Conservation (phyloP, 2,329 filamentous ascomycete genomes). For the Fusarium sp. region DNA sequence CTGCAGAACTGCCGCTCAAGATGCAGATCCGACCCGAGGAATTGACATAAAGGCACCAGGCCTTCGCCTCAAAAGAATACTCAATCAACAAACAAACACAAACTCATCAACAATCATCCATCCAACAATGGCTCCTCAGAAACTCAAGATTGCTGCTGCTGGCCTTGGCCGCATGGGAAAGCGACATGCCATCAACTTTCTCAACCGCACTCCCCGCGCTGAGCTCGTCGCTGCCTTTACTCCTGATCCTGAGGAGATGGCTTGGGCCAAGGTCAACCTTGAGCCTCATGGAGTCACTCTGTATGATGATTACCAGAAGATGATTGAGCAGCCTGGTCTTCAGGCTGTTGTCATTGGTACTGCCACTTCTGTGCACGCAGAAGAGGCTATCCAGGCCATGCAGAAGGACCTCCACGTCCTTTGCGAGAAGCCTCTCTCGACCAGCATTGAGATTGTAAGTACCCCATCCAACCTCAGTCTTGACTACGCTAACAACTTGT, state of each 20-base stretch:
- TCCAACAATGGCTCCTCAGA: conserved; percentile 34
- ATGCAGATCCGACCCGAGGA: background rate
- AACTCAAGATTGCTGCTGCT: conserved; percentile 57
- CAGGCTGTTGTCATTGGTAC: conserved; percentile 55
- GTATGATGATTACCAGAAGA: conserved; percentile 58
- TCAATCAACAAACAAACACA: background rate
- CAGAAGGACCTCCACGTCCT: conserved; percentile 64
- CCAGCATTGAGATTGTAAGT: conserved; percentile 50
- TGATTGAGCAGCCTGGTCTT: conserved; percentile 52
- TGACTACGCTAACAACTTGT: background rate
- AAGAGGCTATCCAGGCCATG: conserved; percentile 67
- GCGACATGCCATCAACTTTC: conserved; percentile 60
- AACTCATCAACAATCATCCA: conserved; percentile 6
- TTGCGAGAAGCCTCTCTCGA: conserved; percentile 70
- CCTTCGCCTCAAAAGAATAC: background rate
- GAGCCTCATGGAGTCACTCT: conserved; percentile 55
- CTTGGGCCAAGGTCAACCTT: conserved; percentile 57
- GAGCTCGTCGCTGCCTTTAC: conserved; percentile 62
- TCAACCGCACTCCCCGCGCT: conserved; percentile 57
- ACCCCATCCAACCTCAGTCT: accelerated
- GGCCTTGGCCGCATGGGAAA: conserved; percentile 65
- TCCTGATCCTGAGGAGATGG: conserved; percentile 55
- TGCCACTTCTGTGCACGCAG: conserved; percentile 65
- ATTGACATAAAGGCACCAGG: conserved; percentile 6
- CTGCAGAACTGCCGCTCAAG: background rate